A percentile compares a stretch with the other conserved stretches of the same genome.
Evolutionary conservation across 208 protist species (phyloP).

Genomic region (Leishmania lainsoni): DNA sequence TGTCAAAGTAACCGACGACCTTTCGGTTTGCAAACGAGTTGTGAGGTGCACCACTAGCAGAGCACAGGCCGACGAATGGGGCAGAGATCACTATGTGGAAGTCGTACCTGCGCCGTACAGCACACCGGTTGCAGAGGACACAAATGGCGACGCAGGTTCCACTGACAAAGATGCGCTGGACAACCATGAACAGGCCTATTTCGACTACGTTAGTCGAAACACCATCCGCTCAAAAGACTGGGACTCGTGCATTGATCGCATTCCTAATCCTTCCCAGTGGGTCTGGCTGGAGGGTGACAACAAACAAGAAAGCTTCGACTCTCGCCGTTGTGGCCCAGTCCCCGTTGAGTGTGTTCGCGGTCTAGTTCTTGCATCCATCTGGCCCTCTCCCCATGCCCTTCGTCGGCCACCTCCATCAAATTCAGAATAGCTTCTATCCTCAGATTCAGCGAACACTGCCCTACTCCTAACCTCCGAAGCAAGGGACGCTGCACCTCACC

Average conservation of each 20-base stretch:
- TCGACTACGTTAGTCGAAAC: slow-evolving; percentile 30
- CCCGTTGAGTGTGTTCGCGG: slow-evolving; percentile 80
- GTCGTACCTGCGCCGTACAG: slow-evolving; percentile 32
- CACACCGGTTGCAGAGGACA: background rate
- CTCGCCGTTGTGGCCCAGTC: slow-evolving; percentile 60
- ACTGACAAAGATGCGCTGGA: background rate
- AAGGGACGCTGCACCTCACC: no score
- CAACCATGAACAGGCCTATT: slow-evolving; percentile 25
- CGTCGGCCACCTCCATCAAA: background rate
- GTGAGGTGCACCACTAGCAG: slow-evolving; percentile 35
- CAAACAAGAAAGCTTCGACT: slow-evolving; percentile 73
- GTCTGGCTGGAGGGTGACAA: slow-evolving; percentile 90
- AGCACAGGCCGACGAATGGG: slow-evolving; percentile 43
- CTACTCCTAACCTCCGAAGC: background rate
- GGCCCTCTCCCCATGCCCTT: slow-evolving; percentile 26
- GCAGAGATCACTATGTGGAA: slow-evolving; percentile 46
- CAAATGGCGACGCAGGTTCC: background rate
- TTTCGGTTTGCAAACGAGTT: slow-evolving; percentile 87
- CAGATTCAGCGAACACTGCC: background rate
- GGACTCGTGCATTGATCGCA: slow-evolving; percentile 64
- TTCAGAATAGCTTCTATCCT: background rate
- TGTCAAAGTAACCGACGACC: slow-evolving; percentile 58
- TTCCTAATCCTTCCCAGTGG: slow-evolving; percentile 48
- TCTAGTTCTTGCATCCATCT: slow-evolving; percentile 46
- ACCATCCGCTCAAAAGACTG: slow-evolving; percentile 55